phyloP scores from a whole-genome alignment of 768 basidiomycete species.

The Termitomyces sp. region DNA sequence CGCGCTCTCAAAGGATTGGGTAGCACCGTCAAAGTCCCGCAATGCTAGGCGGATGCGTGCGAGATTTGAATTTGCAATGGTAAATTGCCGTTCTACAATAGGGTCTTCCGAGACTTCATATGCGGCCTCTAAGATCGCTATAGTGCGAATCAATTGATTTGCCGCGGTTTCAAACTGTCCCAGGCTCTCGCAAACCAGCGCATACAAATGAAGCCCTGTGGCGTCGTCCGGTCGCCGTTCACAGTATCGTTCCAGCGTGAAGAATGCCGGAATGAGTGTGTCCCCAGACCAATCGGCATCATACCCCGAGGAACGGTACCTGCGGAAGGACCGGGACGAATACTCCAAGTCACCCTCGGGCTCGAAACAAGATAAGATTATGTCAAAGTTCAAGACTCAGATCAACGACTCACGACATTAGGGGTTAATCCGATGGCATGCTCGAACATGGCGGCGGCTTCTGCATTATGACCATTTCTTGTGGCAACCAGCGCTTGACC shows the following conservation, averaged over 20 bases:
- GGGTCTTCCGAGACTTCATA: conserved; percentile 88
- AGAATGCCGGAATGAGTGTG: conserved; percentile 70
- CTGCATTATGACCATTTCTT: conserved; percentile 46
- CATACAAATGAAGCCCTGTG: conserved; percentile 76
- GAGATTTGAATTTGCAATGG: conserved; percentile 75
- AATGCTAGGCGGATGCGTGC: conserved; percentile 69
- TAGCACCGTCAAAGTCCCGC: conserved; percentile 51
- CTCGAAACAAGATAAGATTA: conserved; percentile 28
- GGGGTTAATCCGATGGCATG: conserved; percentile 62
- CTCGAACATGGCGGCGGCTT: conserved; percentile 65
- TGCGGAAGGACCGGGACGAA: conserved; percentile 52
- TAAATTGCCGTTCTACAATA: conserved; percentile 70
- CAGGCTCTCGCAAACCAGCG: conserved; percentile 79
- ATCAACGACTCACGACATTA: conserved; percentile 42
- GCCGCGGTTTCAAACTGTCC: conserved; percentile 62
- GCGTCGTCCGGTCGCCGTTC: conserved; percentile 63
- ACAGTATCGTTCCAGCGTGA: conserved; percentile 73
- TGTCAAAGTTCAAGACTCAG: background rate
- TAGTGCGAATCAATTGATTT: conserved; percentile 52
- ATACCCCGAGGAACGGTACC: conserved; percentile 15
- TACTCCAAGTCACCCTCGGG: conserved; percentile 79
- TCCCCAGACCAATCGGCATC: conserved; percentile 25
- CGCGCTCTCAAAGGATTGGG: conserved; percentile 67
- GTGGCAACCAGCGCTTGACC: conserved; percentile 78
- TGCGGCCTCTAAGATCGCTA: conserved; percentile 69